A percentile compares a stretch with the other conserved stretches of the same genome.
These are phyloP conservation scores for Phytophthora ohioensis DNA, from an alignment of 352 stramenopile species.

Conservation along the genomic window DNA sequence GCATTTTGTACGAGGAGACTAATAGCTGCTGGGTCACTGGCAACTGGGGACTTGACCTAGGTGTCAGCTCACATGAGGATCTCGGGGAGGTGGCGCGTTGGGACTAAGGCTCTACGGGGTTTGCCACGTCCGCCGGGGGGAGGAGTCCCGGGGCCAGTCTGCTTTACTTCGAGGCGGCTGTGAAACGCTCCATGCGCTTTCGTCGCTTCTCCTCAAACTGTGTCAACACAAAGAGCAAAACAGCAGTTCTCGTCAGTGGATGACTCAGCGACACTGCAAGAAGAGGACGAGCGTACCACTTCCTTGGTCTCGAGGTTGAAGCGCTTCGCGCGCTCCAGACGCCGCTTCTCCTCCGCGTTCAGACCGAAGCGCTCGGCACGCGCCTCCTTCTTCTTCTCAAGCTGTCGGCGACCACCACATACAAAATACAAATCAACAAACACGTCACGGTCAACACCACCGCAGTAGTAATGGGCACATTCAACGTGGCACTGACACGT, in stretches of 20 bases:
- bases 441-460: slow-evolving; percentile 11
- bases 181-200: slow-evolving; percentile 80
- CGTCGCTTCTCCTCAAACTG: slow-evolving; percentile 82
- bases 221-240: slow-evolving; percentile 12
- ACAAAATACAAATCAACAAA: slow-evolving; percentile 2
- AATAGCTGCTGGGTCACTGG: slow-evolving; percentile 13
- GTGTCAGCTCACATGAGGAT: slow-evolving; percentile 8
- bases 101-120: slow-evolving; percentile 24
- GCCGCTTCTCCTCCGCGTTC: slow-evolving; percentile 82
- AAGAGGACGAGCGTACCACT: slow-evolving; percentile 53
- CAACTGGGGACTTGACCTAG: slow-evolving; percentile 13
- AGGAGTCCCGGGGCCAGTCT: neutral
- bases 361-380: slow-evolving; percentile 85
- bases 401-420: slow-evolving; percentile 36
- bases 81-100: slow-evolving; percentile 16
- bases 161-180: slow-evolving; percentile 35
- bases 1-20: slow-evolving; percentile 37
- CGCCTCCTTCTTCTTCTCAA: slow-evolving; percentile 85
- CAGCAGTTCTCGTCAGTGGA: slow-evolving; percentile 16
- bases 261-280: slow-evolving; percentile 16
- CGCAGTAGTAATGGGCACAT: slow-evolving; percentile 16
- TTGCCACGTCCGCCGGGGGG: slow-evolving; percentile 13
- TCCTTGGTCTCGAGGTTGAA: slow-evolving; percentile 86
- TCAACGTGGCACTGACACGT: neutral
- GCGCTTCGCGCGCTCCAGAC: slow-evolving; percentile 84